Conservation (phyloP, 805 yeast genomes). For the Cyberlindnera amylophila region DNA sequence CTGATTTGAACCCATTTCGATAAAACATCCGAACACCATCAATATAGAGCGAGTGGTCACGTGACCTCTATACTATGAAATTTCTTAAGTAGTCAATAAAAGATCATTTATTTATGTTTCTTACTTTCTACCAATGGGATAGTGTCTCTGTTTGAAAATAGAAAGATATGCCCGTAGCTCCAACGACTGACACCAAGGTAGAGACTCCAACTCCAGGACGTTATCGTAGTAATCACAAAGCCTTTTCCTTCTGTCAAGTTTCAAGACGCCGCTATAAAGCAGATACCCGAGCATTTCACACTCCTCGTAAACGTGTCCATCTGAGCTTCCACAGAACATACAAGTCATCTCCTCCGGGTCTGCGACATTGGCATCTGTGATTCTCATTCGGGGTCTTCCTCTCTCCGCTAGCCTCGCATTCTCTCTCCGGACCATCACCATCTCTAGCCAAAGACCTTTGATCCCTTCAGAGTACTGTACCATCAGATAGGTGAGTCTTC, state of each 20-base stretch:
- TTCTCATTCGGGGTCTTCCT: background rate
- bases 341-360: slow-evolving; percentile 1
- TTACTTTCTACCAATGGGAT: no score
- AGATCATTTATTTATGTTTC: no score
- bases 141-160: no score
- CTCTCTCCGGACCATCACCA: background rate
- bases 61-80: no score
- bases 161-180: slow-evolving; percentile 3
- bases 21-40: no score
- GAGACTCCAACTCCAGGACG: background rate
- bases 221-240: background rate
- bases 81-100: no score
- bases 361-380: background rate
- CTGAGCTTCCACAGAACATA: slow-evolving; percentile 3
- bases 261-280: background rate
- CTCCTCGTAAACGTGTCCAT: slow-evolving; percentile 1
- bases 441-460: background rate
- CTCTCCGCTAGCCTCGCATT: no score
- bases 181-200: slow-evolving; percentile 2
- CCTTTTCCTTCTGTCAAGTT: background rate
- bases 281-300: slow-evolving; percentile 1
- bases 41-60: no score
- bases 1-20: no score
- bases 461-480: background rate
- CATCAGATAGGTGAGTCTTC: slow-evolving; percentile 1